Conservation (phyloP, 1,139 yeast genomes). For the Hyphopichia burtonii region DNA sequence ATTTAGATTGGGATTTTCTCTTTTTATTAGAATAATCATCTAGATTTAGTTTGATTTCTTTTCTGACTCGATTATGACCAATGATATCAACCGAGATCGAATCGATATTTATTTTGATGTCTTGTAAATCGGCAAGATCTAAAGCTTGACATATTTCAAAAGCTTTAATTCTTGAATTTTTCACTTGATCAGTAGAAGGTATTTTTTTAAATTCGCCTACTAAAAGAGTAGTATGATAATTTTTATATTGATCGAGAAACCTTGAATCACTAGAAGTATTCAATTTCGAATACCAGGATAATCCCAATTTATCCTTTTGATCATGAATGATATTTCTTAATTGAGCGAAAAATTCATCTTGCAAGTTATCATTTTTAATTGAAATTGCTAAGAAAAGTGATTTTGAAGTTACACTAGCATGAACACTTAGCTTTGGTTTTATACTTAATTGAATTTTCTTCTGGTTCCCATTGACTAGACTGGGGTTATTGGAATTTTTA, state of each 20-base stretch:
- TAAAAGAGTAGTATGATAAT: slow-evolving; percentile 7
- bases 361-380: not conserved
- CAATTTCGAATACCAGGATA: not conserved
- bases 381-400: slow-evolving; percentile 1
- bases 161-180: slow-evolving; percentile 30
- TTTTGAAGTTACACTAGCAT: not conserved
- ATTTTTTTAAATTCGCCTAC: slow-evolving; percentile 6
- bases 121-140: not conserved
- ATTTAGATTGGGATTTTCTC: too few species aligned
- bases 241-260: not conserved
- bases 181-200: not conserved
- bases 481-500: slow-evolving; percentile 1
- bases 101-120: slow-evolving; percentile 2
- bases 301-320: not conserved
- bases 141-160: slow-evolving; percentile 22
- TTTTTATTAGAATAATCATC: not conserved
- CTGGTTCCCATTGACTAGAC: too few species aligned
- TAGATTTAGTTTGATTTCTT: not conserved
- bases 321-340: not conserved
- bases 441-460: not conserved
- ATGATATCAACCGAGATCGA: slow-evolving; percentile 1
- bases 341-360: not conserved
- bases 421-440: not conserved
- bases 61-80: slow-evolving; percentile 1
- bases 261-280: not conserved